Evolutionary conservation across 805 yeast species (phyloP), one percentile per base, ranked within the genome.

Genomic region (Nakazawaea holstii): DNA sequence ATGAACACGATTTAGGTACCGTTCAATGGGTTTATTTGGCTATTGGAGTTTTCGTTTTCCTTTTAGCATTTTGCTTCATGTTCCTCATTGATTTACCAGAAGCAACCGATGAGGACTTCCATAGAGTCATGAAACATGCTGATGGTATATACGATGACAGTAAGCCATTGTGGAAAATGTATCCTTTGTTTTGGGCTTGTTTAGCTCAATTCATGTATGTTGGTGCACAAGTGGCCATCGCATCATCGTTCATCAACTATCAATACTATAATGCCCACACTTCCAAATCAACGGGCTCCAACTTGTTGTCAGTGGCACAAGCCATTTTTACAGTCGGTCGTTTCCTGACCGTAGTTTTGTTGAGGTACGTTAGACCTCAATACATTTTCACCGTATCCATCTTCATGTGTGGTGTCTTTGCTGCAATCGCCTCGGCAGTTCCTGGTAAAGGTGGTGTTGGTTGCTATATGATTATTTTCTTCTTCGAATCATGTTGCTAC

Each of bases 1-100:
- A 50, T 38, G 49, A 46, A 9, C 26, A 40, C n/a, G 32, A 36
- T 32, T 41, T 49, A 20, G 36, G 41, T 31, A 48, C 50, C 8
- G 47, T 51, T 13, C 52, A 51, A 46, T 51, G 53, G 53, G 53
- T 51, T 28, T 51, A 51, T 37, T 35, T 46, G 37, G 53, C 52
- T 11, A 45, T 51, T 40, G 53, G 48, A 3, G 40, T 37, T n/a
- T 51, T 51, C 28, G 53, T 39, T 14, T 43, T 51, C 17, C 3
- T 49, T 5, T 45, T 51, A 26, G 53, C 53, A 24, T 46, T 46
- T 45, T 9, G 8, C 15, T 41, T 49, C 32, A 41, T 49, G 40
- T 42, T 51, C 17, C 17, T 51, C 36, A 45, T 51, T 24, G 53
- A 51, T 49, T 45, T 51, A 39, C 53, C 53, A 17, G 53, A 51